Evolutionary conservation across 2,329 filamentous ascomycete species (phyloP), one percentile per base, ranked within the genome.

Genomic region (Eutypella sp.): DNA sequence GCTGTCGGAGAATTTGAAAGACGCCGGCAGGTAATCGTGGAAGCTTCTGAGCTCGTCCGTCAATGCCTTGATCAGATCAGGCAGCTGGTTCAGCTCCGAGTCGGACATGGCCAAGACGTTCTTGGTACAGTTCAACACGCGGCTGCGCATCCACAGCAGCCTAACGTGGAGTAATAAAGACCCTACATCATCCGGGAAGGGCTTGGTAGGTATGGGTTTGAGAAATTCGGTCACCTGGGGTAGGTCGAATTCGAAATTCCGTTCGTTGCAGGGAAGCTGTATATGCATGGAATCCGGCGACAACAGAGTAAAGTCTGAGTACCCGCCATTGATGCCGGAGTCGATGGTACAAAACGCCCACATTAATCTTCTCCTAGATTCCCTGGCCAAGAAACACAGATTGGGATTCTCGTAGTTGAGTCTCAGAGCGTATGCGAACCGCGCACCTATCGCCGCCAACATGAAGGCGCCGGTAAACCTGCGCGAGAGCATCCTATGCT

Each of bases 1-100:
- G 49, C 68, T 74, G 49, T 80, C 76, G 10, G 75, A 79, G 58
- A 78, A 81, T 40, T 75, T 74, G 52, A 81, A 81, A 9, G 76
- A 79, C 0, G 71, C 64, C 1, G 77, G 78, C 5, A 81, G 59
- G 20, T 76, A 67, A 18, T 71, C 68, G 39, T 76, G 75, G 48
- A 81, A 81, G 11, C 71, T 70, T 13, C 72, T 70, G 13, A 74
- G 59, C 51, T 73, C 69, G 9, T 62, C 60, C 5, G 63, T 64
- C 4, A 81, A 70, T 27, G 74, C 72, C 49, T 73, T 71, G 47
- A 75, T 71, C 7, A 74, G 59, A 2, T 65, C 63, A 38, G 76
- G 70, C 11, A 79, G 63, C 13, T 70, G 63, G 3, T 66, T 66
- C 11, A 79, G 61, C 19, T 73, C 70, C 2, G 69, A 58, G 16